These are phyloP conservation scores for Helenozyma baotianmanensis DNA, from an alignment of 805 yeast species.

Conservation along the genomic window DNA sequence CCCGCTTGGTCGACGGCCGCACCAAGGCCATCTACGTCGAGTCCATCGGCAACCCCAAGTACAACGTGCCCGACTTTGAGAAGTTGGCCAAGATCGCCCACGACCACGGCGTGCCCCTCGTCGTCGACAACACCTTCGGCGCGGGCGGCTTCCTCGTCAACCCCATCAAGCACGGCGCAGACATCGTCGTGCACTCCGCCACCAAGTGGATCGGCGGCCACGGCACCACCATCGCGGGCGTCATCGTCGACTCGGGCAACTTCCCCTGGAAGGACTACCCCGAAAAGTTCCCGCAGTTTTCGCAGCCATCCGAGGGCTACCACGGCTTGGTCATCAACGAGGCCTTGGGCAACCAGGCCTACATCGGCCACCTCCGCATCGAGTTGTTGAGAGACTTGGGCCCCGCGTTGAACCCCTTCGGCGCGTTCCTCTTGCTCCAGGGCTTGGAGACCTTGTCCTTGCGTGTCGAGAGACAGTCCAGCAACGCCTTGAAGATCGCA, in stretches of 20 bases:
- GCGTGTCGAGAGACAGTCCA: conserved; percentile 88
- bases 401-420: conserved; percentile 84
- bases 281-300: conserved; percentile 85
- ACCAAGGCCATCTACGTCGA: conserved; percentile 90
- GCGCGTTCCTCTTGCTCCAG: conserved; percentile 77
- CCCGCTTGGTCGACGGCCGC: conserved; percentile 66
- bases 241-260: conserved; percentile 82
- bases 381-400: conserved; percentile 91
- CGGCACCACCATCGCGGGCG: conserved; percentile 93
- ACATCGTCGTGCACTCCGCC: conserved; percentile 88
- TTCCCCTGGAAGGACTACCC: conserved; percentile 89
- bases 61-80: conserved; percentile 88
- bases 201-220: conserved; percentile 99
- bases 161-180: conserved; percentile 88
- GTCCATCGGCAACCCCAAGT: conserved; percentile 89
- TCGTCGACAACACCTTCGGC: conserved; percentile 95
- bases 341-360: conserved; percentile 76
- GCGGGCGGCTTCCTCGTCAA: conserved; percentile 88
- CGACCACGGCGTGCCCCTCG: conserved; percentile 80
- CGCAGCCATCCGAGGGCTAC: conserved; percentile 88
- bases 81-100: conserved; percentile 72
- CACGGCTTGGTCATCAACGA: conserved; percentile 84
- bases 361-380: conserved; percentile 72
- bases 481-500: conserved; percentile 79
- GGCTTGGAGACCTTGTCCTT: conserved; percentile 93